Conservation (phyloP, 2,329 filamentous ascomycete genomes). For the Daldinia eschscholtzii region DNA sequence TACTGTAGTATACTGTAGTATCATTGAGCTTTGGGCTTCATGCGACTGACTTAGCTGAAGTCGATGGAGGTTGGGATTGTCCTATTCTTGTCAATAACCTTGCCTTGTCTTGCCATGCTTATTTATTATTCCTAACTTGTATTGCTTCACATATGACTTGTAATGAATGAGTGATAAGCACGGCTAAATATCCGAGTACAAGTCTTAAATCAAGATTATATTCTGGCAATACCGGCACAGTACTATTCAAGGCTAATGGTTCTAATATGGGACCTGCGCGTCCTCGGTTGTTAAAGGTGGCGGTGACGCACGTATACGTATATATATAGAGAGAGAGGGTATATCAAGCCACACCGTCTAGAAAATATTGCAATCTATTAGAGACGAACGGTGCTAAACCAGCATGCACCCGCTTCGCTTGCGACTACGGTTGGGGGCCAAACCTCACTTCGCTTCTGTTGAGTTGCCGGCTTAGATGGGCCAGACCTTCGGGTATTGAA, state of each 20-base stretch:
- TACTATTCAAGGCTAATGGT: slow-evolving; percentile 6
- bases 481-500: slow-evolving; percentile 24
- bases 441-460: slow-evolving; percentile 9
- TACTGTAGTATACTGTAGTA: neutral
- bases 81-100: slow-evolving; percentile 17
- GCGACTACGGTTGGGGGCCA: slow-evolving; percentile 13
- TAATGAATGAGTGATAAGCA: slow-evolving; percentile 13
- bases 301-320: slow-evolving; percentile 21
- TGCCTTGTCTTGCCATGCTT: slow-evolving; percentile 18
- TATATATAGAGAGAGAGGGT: slow-evolving; percentile 6
- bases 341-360: slow-evolving; percentile 36
- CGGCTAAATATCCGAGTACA: slow-evolving; percentile 31
- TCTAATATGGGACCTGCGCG: slow-evolving; percentile 10
- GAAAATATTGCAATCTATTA: slow-evolving; percentile 6
- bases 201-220: slow-evolving; percentile 8
- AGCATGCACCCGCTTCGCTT: slow-evolving; percentile 21
- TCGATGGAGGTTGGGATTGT: slow-evolving; percentile 25
- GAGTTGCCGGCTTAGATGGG: slow-evolving; percentile 22
- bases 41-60: slow-evolving; percentile 28
- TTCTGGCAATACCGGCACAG: slow-evolving; percentile 5
- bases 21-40: neutral
- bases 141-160: slow-evolving; percentile 37
- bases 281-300: slow-evolving; percentile 15
- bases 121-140: slow-evolving; percentile 32
- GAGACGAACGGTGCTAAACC: slow-evolving; percentile 7